These are phyloP conservation scores for Chenopodium berlandieri DNA, from an alignment of 148 eudicot genomes.

Conservation along the genomic window DNA sequence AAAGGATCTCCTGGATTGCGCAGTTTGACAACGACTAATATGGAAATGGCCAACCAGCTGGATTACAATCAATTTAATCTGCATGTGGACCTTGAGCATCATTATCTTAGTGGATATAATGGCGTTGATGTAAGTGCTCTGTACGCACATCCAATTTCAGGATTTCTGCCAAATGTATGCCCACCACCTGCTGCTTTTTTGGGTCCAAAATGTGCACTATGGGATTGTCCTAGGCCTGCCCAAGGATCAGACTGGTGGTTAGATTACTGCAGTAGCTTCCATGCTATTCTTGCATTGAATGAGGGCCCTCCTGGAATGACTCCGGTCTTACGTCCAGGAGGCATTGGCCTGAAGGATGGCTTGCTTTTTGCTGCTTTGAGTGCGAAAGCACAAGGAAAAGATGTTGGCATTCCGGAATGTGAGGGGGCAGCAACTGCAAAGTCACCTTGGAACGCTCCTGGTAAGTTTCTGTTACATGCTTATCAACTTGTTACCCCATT, in stretches of 20 bases:
- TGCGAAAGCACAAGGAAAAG: constrained; percentile 80
- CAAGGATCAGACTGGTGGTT: constrained; percentile 73
- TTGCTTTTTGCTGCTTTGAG: constrained; percentile 83
- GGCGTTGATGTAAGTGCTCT: constrained; percentile 44
- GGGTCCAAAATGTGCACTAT: constrained; percentile 95
- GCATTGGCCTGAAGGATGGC: constrained; percentile 86
- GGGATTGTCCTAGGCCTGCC: constrained; percentile 98
- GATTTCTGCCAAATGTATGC: constrained; percentile 49
- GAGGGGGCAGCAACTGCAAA: constrained; percentile 97
- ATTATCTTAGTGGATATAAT: constrained; percentile 48
- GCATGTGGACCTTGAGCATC: constrained; percentile 51
- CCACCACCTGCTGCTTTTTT: constrained; percentile 92
- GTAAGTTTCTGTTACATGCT: constrained; percentile 33
- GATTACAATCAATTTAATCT: constrained; percentile 60
- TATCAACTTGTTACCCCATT: not conserved
- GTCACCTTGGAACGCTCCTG: constrained; percentile 98
- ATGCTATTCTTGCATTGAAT: constrained; percentile 71
- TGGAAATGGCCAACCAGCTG: constrained; percentile 49
- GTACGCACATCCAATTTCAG: constrained; percentile 52
- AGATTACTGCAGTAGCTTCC: constrained; percentile 83
- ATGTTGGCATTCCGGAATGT: constrained; percentile 94
- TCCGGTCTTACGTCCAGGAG: constrained; percentile 89
- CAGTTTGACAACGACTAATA: constrained; percentile 37
- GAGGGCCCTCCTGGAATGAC: constrained; percentile 92
- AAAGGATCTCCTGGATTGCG: constrained; percentile 50